Percentiles rank a stretch among this genome's conserved stretches.
Conservation (phyloP, 2,329 filamentous ascomycete species). For the Pestalotiopsis sp. region DNA sequence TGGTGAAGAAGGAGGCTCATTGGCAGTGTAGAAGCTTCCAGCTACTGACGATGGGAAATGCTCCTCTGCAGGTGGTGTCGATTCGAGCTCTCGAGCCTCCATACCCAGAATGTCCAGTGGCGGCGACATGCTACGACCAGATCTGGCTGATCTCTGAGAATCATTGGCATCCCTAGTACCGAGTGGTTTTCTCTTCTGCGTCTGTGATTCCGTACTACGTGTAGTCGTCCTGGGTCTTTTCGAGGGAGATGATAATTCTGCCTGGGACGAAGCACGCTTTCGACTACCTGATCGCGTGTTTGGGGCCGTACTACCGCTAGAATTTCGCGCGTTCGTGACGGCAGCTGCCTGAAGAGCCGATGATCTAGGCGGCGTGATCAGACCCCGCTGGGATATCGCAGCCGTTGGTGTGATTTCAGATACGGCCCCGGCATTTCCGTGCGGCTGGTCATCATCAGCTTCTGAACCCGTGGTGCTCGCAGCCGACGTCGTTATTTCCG, state of each 20-base stretch:
- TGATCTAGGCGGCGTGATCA: conserved; percentile 4
- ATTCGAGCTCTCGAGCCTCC: not conserved
- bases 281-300: not conserved
- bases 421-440: not conserved
- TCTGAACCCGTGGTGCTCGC: not conserved
- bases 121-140: not conserved
- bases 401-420: not conserved
- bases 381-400: not conserved
- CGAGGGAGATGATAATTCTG: not conserved
- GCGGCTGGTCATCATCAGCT: not conserved
- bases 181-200: not conserved
- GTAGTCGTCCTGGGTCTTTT: not conserved
- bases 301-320: not conserved
- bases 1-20: conserved; percentile 19
- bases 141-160: conserved; percentile 2
- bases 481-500: not conserved
- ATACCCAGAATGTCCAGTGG: not conserved
- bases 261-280: not conserved
- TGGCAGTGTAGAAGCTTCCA: conserved; percentile 35
- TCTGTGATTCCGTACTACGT: no score
- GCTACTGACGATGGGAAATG: conserved; percentile 19
- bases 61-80: not conserved
- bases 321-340: no score
- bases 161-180: conserved; percentile 2
- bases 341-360: not conserved